Evolutionary conservation across 371 early-diverging fungal species (phyloP), one percentile per base, ranked within the genome.

Genomic region (Lichtheimia ramosa): DNA sequence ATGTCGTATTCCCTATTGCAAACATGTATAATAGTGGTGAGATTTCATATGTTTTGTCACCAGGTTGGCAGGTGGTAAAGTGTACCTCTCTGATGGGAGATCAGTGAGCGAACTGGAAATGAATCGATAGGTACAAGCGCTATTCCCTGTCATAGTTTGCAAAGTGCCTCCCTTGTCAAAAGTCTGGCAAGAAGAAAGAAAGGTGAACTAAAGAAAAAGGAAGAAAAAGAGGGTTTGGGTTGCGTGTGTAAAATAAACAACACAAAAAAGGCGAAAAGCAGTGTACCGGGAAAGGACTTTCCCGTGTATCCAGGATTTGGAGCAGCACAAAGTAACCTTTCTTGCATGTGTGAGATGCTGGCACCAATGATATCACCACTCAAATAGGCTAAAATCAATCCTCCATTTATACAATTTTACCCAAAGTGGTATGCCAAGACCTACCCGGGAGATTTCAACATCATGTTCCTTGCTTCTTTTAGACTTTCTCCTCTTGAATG

Each of bases 101-200:
- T 69, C 65, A 43, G 56, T 48, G 16, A 74, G 63, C 0, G 75
- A 74, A 21, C 73, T 76, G 34, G 73, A 61, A 21, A 78, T 67
- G 51, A 78, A 78, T 43, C 79, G 71, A 56, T 78, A 78, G 27
- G 75, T 75, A 43, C 79, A 78, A 15, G 65, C 55, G 24, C 52
- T 60, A 27, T 34, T 56, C 42, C 59, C 55, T 8, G 46, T 34
- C 18, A 46, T 13, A 0, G 21, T 41, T 28, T 54, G 51, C 52
- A 42, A 43, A 43, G 14, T 21, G 34, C 24, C 10, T 46, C 39
- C 25, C 18, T 46, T 15, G 34, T 28, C 16, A 39, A 23, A 48
- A 18, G 51, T n/a, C 16, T 41, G 16, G 28, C 12, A 21, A 51
- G 48, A 51, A 34, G n/a, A 24, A 41, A 43, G 43, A 18, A 8